These are phyloP conservation scores for Incumbomyces lentus DNA, from an alignment of 2,329 filamentous ascomycete genomes.

Conservation along the genomic window DNA sequence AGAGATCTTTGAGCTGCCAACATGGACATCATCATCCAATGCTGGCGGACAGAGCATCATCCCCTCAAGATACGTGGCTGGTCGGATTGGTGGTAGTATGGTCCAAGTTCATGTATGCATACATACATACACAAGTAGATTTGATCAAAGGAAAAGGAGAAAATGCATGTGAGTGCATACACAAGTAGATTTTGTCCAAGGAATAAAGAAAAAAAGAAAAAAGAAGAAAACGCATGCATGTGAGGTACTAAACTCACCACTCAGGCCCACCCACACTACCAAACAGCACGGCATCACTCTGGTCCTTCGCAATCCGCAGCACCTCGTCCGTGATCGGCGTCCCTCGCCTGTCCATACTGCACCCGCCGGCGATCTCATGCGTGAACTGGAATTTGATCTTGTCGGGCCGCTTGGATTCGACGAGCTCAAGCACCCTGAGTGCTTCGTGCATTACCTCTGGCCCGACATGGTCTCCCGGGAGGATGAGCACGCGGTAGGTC, in stretches of 20 bases:
- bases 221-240: too few species aligned
- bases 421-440: conserved; percentile 47
- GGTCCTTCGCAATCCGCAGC: conserved; percentile 45
- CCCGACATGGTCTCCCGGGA: conserved; percentile 61
- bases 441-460: conserved; percentile 56
- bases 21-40: conserved; percentile 47
- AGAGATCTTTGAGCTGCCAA: too few species aligned
- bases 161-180: too few species aligned
- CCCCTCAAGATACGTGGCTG: too few species aligned
- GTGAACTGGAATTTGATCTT: conserved; percentile 52
- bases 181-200: too few species aligned
- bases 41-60: conserved; percentile 21
- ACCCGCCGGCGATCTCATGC: conserved; percentile 56
- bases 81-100: too few species aligned
- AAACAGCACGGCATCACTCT: conserved; percentile 56
- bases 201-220: conserved; percentile 31
- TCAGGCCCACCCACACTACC: conserved; percentile 57
- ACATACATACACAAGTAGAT: too few species aligned
- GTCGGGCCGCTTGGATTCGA: conserved; percentile 35
- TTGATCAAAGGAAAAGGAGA: too few species aligned
- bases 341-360: conserved; percentile 55
- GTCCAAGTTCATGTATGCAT: too few species aligned
- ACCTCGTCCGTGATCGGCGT: conserved; percentile 55
- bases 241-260: conserved; percentile 51
- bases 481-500: conserved; percentile 42